phyloP scores from a whole-genome alignment of 371 early-diverging fungal genomes.

The Dichotomocladium elegans region DNA sequence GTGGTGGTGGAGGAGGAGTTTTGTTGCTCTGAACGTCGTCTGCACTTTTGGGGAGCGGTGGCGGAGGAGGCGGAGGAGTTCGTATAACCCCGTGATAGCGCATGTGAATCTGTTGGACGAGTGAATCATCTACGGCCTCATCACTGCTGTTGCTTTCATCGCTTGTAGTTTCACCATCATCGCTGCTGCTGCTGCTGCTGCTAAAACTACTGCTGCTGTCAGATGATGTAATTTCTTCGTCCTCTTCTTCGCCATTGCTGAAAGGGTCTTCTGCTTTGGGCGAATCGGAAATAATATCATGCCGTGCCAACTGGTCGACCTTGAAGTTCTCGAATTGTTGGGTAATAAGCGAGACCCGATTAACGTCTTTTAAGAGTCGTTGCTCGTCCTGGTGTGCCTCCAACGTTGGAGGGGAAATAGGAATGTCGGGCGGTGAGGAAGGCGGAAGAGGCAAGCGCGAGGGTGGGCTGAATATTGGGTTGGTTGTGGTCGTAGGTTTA shows the following conservation, averaged over 20 bases:
- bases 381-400: too few species aligned
- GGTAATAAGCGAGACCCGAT: slow-evolving; percentile 5
- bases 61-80: slow-evolving; percentile 12
- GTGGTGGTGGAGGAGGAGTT: slow-evolving; percentile 40
- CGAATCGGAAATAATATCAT: neutral
- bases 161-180: slow-evolving; percentile 6
- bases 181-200: neutral
- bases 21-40: slow-evolving; percentile 7
- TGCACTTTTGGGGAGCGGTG: slow-evolving; percentile 4
- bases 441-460: too few species aligned
- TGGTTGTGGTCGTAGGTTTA: neutral
- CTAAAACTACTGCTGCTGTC: neutral
- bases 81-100: slow-evolving; percentile 2
- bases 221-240: neutral
- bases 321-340: slow-evolving; percentile 8
- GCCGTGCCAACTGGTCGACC: too few species aligned
- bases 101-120: slow-evolving; percentile 7
- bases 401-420: too few species aligned
- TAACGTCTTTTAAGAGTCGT: too few species aligned
- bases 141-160: slow-evolving; percentile 8
- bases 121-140: slow-evolving; percentile 5
- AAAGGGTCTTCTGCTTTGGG: slow-evolving; percentile 8
- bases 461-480: too few species aligned
- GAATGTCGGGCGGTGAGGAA: too few species aligned
- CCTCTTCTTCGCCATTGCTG: slow-evolving; percentile 9